A percentile compares a stretch with the other conserved stretches of the same genome.
Conservation (phyloP, 2,329 filamentous ascomycete species). For the Diaporthe citrichinensis region DNA sequence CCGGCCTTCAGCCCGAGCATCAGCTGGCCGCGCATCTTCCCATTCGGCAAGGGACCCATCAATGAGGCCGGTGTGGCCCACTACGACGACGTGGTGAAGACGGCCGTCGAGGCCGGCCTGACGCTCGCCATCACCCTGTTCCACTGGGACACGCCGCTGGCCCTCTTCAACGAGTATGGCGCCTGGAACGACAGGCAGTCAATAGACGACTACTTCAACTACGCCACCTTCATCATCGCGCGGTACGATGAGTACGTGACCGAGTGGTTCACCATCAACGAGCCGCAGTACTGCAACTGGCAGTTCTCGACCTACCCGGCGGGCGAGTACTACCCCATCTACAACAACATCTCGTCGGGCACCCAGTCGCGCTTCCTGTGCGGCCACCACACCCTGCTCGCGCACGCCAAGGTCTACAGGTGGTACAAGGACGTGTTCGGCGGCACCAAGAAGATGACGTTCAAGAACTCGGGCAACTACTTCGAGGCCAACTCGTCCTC, state of each 20-base stretch:
- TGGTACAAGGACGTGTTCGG: slow-evolving; percentile 34
- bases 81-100: slow-evolving; percentile 33
- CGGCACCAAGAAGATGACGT: slow-evolving; percentile 34
- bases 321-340: slow-evolving; percentile 29
- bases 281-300: slow-evolving; percentile 35
- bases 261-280: slow-evolving; percentile 34
- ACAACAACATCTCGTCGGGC: slow-evolving; percentile 33
- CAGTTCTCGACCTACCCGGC: slow-evolving; percentile 29
- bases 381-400: slow-evolving; percentile 35
- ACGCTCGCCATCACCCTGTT: slow-evolving; percentile 25
- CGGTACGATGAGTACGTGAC: slow-evolving; percentile 22
- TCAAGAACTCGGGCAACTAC: slow-evolving; percentile 34
- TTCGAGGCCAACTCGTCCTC: slow-evolving; percentile 25
- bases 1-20: slow-evolving; percentile 30
- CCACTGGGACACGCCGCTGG: slow-evolving; percentile 35
- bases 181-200: slow-evolving; percentile 30
- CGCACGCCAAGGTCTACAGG: slow-evolving; percentile 28
- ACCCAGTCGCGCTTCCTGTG: slow-evolving; percentile 30
- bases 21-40: slow-evolving; percentile 33
- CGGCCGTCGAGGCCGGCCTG: slow-evolving; percentile 25
- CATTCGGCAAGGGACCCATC: slow-evolving; percentile 31
- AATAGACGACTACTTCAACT: slow-evolving; percentile 35
- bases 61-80: slow-evolving; percentile 29
- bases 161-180: slow-evolving; percentile 29
- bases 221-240: slow-evolving; percentile 32